Evolutionary conservation across 768 basidiomycete species (phyloP).

Genomic region (Mycena rebaudengoi): DNA sequence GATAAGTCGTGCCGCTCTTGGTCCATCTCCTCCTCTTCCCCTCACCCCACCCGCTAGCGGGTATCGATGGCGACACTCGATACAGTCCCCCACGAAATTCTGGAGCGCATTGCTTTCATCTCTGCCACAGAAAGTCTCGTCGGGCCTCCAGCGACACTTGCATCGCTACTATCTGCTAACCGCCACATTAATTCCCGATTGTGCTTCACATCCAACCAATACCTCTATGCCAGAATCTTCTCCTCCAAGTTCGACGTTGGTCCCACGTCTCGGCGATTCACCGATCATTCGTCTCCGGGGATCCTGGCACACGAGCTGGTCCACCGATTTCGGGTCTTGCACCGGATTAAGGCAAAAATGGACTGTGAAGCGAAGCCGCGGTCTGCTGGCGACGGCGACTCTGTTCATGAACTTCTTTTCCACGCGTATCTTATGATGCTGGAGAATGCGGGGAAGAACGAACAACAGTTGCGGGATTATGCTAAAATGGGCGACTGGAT

Average conservation of each 20-base stretch:
- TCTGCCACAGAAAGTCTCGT: slow-evolving; percentile 58
- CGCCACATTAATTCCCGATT: slow-evolving; percentile 57
- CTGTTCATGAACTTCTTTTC: slow-evolving; percentile 63
- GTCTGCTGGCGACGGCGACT: slow-evolving; percentile 34
- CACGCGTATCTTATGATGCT: slow-evolving; percentile 80
- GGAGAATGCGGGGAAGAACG: slow-evolving; percentile 82
- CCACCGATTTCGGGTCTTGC: slow-evolving; percentile 66
- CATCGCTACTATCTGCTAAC: slow-evolving; percentile 63
- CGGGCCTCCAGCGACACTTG: slow-evolving; percentile 68
- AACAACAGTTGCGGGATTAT: slow-evolving; percentile 73
- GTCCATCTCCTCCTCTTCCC: slow-evolving; percentile 5
- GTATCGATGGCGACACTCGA: slow-evolving; percentile 42
- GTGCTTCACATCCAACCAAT: slow-evolving; percentile 63
- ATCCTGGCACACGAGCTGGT: slow-evolving; percentile 70
- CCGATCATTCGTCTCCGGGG: slow-evolving; percentile 46
- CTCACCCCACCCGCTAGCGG: slow-evolving; percentile 4
- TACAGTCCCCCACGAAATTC: slow-evolving; percentile 75
- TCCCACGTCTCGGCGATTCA: slow-evolving; percentile 57
- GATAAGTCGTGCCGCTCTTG: slow-evolving; percentile 7
- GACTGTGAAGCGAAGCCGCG: slow-evolving; percentile 43
- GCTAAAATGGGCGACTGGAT: slow-evolving; percentile 72
- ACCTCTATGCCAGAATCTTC: slow-evolving; percentile 80
- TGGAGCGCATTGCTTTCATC: slow-evolving; percentile 81
- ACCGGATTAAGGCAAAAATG: slow-evolving; percentile 57
- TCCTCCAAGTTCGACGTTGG: slow-evolving; percentile 69